Conservation (phyloP, 768 basidiomycete genomes). For the Paxillus rubicundulus region DNA sequence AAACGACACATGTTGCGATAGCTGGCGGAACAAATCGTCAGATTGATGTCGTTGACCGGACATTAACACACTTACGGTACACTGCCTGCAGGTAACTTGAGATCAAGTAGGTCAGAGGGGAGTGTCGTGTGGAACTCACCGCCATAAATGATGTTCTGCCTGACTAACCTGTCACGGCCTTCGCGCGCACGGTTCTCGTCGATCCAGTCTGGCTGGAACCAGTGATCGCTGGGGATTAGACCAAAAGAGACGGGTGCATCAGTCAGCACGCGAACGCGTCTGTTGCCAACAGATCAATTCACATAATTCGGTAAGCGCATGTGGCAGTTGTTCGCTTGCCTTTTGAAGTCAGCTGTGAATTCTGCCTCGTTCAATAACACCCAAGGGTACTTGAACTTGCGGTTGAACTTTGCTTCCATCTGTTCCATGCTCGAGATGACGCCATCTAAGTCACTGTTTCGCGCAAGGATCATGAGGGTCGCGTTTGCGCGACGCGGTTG, state of each 20-base stretch:
- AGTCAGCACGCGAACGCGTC: constrained; percentile 38
- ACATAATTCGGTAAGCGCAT: background rate
- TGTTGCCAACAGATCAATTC: constrained; percentile 24
- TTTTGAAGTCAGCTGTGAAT: constrained; percentile 54
- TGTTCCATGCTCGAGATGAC: constrained; percentile 50
- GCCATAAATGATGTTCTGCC: constrained; percentile 48
- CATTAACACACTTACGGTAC: constrained; percentile 36
- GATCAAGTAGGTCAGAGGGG: constrained; percentile 1
- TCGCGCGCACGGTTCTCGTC: constrained; percentile 61
- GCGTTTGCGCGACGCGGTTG: constrained; percentile 49
- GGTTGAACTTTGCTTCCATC: constrained; percentile 59
- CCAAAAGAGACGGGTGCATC: constrained; percentile 50
- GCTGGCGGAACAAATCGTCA: constrained; percentile 17
- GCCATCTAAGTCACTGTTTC: constrained; percentile 45
- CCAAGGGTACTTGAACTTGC: constrained; percentile 57
- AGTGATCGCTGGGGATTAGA: constrained; percentile 56
- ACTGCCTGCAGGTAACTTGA: constrained; percentile 33
- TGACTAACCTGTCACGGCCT: constrained; percentile 50
- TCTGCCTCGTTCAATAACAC: constrained; percentile 62
- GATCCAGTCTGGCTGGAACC: constrained; percentile 73
- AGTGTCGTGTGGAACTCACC: constrained; percentile 32
- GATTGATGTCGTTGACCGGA: background rate
- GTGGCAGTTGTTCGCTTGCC: constrained; percentile 19
- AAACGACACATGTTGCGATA: constrained; percentile 81
- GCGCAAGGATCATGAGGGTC: constrained; percentile 53